Evolutionary conservation across 2,329 filamentous ascomycete genomes (phyloP), one percentile per base, ranked within the genome.

Genomic region (Colletotrichum lini): DNA sequence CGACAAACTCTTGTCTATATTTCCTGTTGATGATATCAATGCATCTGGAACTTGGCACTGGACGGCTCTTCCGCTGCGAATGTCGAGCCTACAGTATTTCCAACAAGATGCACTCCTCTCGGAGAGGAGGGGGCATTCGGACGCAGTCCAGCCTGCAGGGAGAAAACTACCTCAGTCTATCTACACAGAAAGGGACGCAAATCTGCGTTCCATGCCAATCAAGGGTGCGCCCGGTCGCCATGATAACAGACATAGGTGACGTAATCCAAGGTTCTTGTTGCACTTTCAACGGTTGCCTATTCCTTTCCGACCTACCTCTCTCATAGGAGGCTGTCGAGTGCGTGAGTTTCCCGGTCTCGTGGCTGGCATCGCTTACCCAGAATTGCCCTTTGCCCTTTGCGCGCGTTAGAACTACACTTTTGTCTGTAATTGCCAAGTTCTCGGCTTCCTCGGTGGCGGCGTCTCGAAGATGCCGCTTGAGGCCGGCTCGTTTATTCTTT

Each of bases 291-390:
- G 21, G 13, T 42, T 67, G 62, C 56, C 13, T 38, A 38, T 62
- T 57, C 18, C 49, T 38, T 49, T 40, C 40, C 35, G 16, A 10
- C n/a, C 26, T 35, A 26, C 52, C 18, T 16, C 52, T 35, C 57
- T 45, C 18, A 38, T 10, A 53, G 44, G 23, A 44, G 44, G 63
- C 63, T 44, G 38, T 23, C 50, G 49, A 45, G 21, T 52, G 40
- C 26, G 18, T 54, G 18, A 23, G 61, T 44, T 61, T 54, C 56
- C 63, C 67, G 30, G 56, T 60, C 58, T 15, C 30, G 26, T 26
- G 15, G 63, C 62, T 57, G n/a, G 16, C 15, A 16, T 21, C 26
- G 15, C 52, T 38, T 13, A 38, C 30, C 12, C 21, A 6, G 12
- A 10, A 3, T 49, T 23, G 30, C 30, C 40, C 16, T 35, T 30